Evolutionary conservation across 768 basidiomycete genomes (phyloP).

Genomic region (Trametes punicea): DNA sequence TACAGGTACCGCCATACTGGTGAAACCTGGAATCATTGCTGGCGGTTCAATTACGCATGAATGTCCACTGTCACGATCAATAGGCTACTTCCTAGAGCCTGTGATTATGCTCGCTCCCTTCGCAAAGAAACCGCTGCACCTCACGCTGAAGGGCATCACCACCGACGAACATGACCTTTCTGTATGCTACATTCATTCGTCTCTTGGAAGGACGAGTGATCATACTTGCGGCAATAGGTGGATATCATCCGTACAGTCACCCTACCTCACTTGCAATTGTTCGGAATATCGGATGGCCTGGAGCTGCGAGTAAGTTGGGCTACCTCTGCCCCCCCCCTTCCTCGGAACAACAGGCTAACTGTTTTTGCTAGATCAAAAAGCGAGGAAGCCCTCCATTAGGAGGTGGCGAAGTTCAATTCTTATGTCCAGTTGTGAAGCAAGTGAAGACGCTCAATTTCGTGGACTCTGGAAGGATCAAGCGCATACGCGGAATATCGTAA

Average conservation of each 20-base stretch:
- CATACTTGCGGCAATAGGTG: conserved; percentile 45
- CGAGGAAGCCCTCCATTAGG: conserved; percentile 90
- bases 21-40: conserved; percentile 89
- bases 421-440: conserved; percentile 90
- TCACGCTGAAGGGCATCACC: conserved; percentile 87
- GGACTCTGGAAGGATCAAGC: conserved; percentile 86
- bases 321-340: background rate
- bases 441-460: conserved; percentile 92
- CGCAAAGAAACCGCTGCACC: conserved; percentile 77
- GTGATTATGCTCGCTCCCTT: conserved; percentile 90
- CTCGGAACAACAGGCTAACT: too few relatives aligned
- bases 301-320: conserved; percentile 68
- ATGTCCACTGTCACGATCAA: conserved; percentile 81
- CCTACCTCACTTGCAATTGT: conserved; percentile 84
- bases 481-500: conserved; percentile 94
- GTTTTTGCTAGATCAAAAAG: conserved; percentile 73
- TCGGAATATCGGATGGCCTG: conserved; percentile 86
- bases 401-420: conserved; percentile 90
- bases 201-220: background rate
- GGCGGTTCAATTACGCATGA: conserved; percentile 83
- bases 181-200: conserved; percentile 41
- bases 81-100: conserved; percentile 95
- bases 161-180: conserved; percentile 92
- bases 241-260: conserved; percentile 89
- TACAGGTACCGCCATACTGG: conserved; percentile 82